These are phyloP conservation scores for Sporothrix sp. DNA, from an alignment of 2,329 filamentous ascomycete genomes.

Conservation along the genomic window DNA sequence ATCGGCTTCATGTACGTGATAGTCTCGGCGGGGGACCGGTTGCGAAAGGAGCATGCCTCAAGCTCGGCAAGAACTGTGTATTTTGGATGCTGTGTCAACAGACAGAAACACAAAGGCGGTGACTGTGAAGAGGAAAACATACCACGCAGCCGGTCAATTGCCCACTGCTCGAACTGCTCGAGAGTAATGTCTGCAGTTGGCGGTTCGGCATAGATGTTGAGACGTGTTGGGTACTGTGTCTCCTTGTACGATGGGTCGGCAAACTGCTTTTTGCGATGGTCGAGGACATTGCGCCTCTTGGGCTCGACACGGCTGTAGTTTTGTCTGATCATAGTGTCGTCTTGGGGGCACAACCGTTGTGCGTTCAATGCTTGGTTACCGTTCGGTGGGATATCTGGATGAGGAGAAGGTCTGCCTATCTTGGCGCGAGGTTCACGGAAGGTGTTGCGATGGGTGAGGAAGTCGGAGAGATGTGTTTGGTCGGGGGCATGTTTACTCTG, in stretches of 20 bases:
- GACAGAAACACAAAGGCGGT: neutral
- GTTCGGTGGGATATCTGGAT: neutral
- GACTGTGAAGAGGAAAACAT: slow-evolving; percentile 19
- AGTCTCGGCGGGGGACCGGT: slow-evolving; percentile 75
- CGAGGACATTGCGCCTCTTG: slow-evolving; percentile 67
- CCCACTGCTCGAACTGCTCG: slow-evolving; percentile 98
- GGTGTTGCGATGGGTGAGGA: too few relatives aligned
- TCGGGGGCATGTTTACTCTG: too few relatives aligned
- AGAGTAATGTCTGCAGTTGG: slow-evolving; percentile 91
- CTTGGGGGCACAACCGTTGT: neutral
- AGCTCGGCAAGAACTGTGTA: slow-evolving; percentile 70
- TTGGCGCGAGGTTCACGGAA: too few relatives aligned
- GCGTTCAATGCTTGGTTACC: neutral
- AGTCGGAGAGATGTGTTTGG: too few relatives aligned
- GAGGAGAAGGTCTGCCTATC: too few relatives aligned
- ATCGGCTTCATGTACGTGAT: slow-evolving; percentile 73
- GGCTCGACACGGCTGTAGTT: slow-evolving; percentile 46
- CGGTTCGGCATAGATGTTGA: slow-evolving; percentile 85
- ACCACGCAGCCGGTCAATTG: slow-evolving; percentile 82
- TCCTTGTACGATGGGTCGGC: slow-evolving; percentile 66
- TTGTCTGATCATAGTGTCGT: slow-evolving; percentile 36
- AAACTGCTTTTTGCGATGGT: slow-evolving; percentile 82
- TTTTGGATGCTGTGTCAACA: neutral
- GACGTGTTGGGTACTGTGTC: slow-evolving; percentile 68
- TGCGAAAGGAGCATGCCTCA: slow-evolving; percentile 91